phyloP scores from a whole-genome alignment of 2,329 filamentous ascomycete species.

The Cladosporium cucumerinum region DNA sequence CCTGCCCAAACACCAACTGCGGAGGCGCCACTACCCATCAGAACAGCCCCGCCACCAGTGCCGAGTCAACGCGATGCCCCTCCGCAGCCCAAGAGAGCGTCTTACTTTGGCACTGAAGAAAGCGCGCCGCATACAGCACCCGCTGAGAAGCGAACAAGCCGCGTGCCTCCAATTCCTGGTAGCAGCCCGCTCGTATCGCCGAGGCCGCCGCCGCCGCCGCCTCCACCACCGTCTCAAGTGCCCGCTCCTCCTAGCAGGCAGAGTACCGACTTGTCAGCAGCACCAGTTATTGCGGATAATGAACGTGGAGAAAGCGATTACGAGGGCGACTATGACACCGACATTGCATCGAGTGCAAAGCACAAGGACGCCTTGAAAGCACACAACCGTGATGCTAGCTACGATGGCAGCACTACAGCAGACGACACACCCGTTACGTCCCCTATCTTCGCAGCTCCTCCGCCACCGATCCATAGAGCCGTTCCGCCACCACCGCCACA shows the following conservation, averaged over 20 bases:
- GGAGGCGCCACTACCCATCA: constrained; percentile 30
- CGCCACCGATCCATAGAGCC: constrained; percentile 40
- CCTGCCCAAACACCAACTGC: constrained; percentile 38
- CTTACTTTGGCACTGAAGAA: constrained; percentile 42
- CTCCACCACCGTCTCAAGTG: constrained; percentile 40
- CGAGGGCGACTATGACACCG: constrained; percentile 96
- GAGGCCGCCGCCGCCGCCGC: constrained; percentile 49
- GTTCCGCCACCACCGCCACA: constrained; percentile 56
- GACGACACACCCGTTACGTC: constrained; percentile 53
- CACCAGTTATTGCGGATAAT: constrained; percentile 47
- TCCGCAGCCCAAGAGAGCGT: constrained; percentile 37
- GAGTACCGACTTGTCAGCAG: constrained; percentile 25
- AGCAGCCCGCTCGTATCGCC: constrained; percentile 35
- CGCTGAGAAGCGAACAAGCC: constrained; percentile 37
- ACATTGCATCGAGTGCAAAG: constrained; percentile 89
- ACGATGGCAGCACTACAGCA: constrained; percentile 61
- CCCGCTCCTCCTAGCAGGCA: constrained; percentile 39
- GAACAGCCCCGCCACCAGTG: constrained; percentile 36
- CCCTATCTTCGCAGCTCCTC: constrained; percentile 32
- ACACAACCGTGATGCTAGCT: constrained; percentile 71
- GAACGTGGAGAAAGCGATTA: constrained; percentile 87
- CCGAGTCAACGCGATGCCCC: constrained; percentile 26
- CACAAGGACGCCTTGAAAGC: constrained; percentile 90
- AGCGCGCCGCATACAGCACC: constrained; percentile 24
- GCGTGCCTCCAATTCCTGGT: constrained; percentile 35